phyloP scores from a whole-genome alignment of 208 protist genomes.

The Naegleria fowleri region DNA sequence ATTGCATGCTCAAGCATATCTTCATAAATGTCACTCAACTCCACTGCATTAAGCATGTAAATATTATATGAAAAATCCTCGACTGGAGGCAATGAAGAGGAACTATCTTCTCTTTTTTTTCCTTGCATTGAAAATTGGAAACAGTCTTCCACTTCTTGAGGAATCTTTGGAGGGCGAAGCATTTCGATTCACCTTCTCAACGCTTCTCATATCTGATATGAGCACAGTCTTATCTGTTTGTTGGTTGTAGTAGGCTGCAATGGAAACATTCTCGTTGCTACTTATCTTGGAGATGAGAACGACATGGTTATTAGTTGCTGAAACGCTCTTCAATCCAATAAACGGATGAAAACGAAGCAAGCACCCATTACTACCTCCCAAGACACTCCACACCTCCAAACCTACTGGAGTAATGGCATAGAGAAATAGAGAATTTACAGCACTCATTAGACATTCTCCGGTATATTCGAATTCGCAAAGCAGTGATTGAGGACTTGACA shows the following conservation, averaged over 20 bases:
- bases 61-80: slow-evolving; percentile 17
- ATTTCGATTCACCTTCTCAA: not conserved
- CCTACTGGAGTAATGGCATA: not conserved
- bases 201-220: not conserved
- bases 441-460: not conserved
- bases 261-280: not conserved
- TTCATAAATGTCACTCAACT: slow-evolving; percentile 17
- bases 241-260: slow-evolving; percentile 14
- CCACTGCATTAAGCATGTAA: not conserved
- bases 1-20: not conserved
- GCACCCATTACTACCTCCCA: not conserved
- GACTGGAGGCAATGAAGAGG: not conserved
- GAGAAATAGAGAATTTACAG: not conserved
- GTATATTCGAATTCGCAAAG: slow-evolving; percentile 4
- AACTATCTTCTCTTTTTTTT: not conserved
- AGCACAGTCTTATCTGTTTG: not conserved
- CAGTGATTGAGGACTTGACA: not conserved
- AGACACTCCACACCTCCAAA: not conserved
- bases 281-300: not conserved
- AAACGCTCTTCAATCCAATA: not conserved
- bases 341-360: slow-evolving; percentile 2
- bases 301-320: not conserved
- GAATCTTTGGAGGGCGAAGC: not conserved
- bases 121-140: slow-evolving; percentile 1
- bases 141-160: not conserved